These are phyloP conservation scores for Cladosporium phlei DNA, from an alignment of 2,329 filamentous ascomycete species.

Conservation along the genomic window DNA sequence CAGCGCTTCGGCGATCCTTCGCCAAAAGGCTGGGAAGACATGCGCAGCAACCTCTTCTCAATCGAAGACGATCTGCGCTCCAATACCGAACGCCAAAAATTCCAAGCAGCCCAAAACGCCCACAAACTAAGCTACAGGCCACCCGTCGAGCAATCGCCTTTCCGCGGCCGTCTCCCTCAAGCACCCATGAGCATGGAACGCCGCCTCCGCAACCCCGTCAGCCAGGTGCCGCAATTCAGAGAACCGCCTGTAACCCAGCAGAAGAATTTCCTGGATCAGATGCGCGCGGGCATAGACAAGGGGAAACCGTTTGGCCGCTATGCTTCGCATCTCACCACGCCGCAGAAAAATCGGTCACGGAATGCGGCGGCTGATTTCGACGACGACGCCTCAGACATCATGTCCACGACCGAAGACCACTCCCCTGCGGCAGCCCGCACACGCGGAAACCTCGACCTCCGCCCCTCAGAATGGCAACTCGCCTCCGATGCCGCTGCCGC, in stretches of 20 bases:
- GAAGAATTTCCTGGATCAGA: conserved; percentile 49
- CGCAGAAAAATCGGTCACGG: background rate
- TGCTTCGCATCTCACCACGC: too few species aligned
- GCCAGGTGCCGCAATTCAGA: conserved; percentile 47
- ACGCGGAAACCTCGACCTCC: conserved; percentile 19
- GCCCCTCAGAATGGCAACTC: conserved; percentile 18
- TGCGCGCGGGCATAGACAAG: conserved; percentile 25
- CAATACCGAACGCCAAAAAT: conserved; percentile 12
- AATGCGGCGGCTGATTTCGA: conserved; percentile 1
- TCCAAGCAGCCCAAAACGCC: conserved; percentile 14
- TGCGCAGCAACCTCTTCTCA: conserved; percentile 24
- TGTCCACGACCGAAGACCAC: conserved; percentile 19
- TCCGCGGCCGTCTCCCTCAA: conserved; percentile 66
- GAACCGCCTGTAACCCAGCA: conserved; percentile 43
- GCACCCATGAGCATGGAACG: conserved; percentile 64
- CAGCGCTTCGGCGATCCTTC: conserved; percentile 51
- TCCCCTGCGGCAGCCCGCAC: conserved; percentile 21
- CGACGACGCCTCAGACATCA: conserved; percentile 17
- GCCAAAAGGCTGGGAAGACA: conserved; percentile 20
- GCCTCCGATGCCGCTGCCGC: conserved; percentile 12
- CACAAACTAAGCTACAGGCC: conserved; percentile 20
- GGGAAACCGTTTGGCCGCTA: conserved; percentile 17
- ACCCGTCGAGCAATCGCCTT: conserved; percentile 48
- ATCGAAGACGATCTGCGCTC: conserved; percentile 22
- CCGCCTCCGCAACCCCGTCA: conserved; percentile 57